Evolutionary conservation across 1,284 basidiomycete genomes (phyloP).

Genomic region (Coniferiporia weirii): DNA sequence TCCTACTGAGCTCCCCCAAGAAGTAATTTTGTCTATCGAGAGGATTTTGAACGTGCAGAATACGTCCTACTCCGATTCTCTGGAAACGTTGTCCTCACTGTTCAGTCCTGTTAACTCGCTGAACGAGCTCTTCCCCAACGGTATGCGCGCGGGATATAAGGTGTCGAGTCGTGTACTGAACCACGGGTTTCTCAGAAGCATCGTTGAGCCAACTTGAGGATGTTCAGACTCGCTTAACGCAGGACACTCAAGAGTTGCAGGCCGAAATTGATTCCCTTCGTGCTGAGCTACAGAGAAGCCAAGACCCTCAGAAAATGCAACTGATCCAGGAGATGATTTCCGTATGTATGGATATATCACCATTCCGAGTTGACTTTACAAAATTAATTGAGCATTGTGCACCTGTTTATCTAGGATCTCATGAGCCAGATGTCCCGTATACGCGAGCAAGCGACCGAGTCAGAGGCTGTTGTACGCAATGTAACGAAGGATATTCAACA

Average conservation of each 20-base stretch:
- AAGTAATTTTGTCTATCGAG: slow-evolving; percentile 63
- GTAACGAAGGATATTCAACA: slow-evolving; percentile 97
- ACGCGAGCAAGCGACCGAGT: slow-evolving; percentile 91
- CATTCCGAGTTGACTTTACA: background rate
- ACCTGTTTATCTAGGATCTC: slow-evolving; percentile 57
- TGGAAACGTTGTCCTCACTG: slow-evolving; percentile 52
- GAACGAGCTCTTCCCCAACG: slow-evolving; percentile 73
- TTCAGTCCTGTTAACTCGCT: slow-evolving; percentile 57
- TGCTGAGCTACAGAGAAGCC: slow-evolving; percentile 62
- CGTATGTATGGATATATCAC: slow-evolving; percentile 40
- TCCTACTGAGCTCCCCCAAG: slow-evolving; percentile 48
- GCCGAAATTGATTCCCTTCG: slow-evolving; percentile 70
- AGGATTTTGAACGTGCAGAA: slow-evolving; percentile 54
- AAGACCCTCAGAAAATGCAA: slow-evolving; percentile 82
- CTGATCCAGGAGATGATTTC: slow-evolving; percentile 91
- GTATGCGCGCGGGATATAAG: slow-evolving; percentile 35
- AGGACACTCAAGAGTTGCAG: slow-evolving; percentile 59
- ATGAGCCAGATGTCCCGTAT: slow-evolving; percentile 92
- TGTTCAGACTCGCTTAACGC: slow-evolving; percentile 55
- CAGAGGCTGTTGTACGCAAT: slow-evolving; percentile 90
- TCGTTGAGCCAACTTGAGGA: slow-evolving; percentile 59
- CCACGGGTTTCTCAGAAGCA: slow-evolving; percentile 42
- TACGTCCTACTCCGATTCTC: slow-evolving; percentile 40
- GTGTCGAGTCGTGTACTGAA: background rate
- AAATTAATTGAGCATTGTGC: slow-evolving; percentile 2